Base-by-base conservation (phyloP, 176 grass and related monocot species). In the Secale cereale region DNA sequence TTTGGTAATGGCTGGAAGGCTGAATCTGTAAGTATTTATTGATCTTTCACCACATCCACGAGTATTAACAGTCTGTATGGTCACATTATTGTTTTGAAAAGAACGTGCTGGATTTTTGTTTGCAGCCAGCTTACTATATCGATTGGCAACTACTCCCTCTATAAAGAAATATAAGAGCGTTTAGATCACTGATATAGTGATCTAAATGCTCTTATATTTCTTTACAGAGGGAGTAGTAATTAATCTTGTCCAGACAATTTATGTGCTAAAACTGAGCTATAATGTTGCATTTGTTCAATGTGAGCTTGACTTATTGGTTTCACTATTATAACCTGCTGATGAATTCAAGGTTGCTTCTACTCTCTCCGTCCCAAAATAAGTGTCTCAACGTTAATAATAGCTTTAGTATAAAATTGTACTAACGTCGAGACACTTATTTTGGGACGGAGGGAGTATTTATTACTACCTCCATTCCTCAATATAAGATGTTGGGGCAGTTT, bases 1-100 rank as follows among this genome's bases (percentile, higher is more conserved):
- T 98, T 95, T 78, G 85, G 66, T 62, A 81, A 91, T 92, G 91
- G 91, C 78, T 98, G 95, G 95, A 90, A 85, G 72, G 91, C 89
- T 81, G 87, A 98, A 87, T 92, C 94, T 89, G 94, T 97, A 80
- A 85, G 90, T 90, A 79, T 83, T n/a, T 59, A 30, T 83, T 61
- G 59, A 61, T 65, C 28, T 78, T 85, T 9, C 29, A 68, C 68
- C 62, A 65, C 27, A 25, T 33, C 54, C 68, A 50, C 22, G 7
- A 33, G 68, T 88, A 65, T 80, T 41, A 67, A 78, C 20, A 52
- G 4, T 82, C 40, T 74, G 23, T 46, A 46, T 50, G 16, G 62
- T 14, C 86, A 15, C 59, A 64, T 16, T 73, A 26, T 59, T 7
- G 22, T 69, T 69, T 78, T 82, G 66, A 61, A 57, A 57, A 57